phyloP scores from a whole-genome alignment of 202 grass and related monocot species.

The Saccharum hybrid region DNA sequence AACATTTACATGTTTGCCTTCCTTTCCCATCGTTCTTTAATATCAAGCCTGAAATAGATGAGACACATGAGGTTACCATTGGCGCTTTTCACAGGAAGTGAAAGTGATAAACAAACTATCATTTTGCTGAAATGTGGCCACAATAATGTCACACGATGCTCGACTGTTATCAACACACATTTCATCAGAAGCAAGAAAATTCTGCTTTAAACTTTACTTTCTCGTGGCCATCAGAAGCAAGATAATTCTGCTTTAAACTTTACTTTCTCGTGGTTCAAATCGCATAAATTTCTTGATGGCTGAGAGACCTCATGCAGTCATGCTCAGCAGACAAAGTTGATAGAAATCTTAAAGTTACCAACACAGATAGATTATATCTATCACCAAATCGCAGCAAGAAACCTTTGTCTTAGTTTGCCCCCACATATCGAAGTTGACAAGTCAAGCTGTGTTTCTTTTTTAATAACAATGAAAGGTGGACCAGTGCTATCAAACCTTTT shows the following conservation, averaged over 20 bases:
- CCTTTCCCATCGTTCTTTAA: slow-evolving; percentile 90
- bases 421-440: slow-evolving; percentile 1
- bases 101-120: neutral
- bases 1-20: slow-evolving; percentile 79
- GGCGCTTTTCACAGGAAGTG: slow-evolving; percentile 25
- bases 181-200: slow-evolving; percentile 14
- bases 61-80: neutral
- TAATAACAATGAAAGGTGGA: slow-evolving; percentile 1
- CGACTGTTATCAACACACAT: neutral
- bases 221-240: neutral
- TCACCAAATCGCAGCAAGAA: slow-evolving; percentile 26
- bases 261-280: neutral
- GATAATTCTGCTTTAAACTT: slow-evolving; percentile 7
- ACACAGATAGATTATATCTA: neutral
- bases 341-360: slow-evolving; percentile 21
- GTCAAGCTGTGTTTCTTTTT: slow-evolving; percentile 15
- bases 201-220: slow-evolving; percentile 15
- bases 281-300: slow-evolving; percentile 20
- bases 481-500: neutral
- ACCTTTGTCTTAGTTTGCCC: neutral
- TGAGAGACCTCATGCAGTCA: neutral
- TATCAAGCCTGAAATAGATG: slow-evolving; percentile 67
- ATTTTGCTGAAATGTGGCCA: neutral
- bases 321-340: slow-evolving; percentile 25
- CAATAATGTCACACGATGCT: slow-evolving; percentile 35